A percentile compares a stretch with the other conserved stretches of the same genome.
phyloP scores from a whole-genome alignment of 2,329 filamentous ascomycete genomes.

The Huntiella moniliformis region DNA sequence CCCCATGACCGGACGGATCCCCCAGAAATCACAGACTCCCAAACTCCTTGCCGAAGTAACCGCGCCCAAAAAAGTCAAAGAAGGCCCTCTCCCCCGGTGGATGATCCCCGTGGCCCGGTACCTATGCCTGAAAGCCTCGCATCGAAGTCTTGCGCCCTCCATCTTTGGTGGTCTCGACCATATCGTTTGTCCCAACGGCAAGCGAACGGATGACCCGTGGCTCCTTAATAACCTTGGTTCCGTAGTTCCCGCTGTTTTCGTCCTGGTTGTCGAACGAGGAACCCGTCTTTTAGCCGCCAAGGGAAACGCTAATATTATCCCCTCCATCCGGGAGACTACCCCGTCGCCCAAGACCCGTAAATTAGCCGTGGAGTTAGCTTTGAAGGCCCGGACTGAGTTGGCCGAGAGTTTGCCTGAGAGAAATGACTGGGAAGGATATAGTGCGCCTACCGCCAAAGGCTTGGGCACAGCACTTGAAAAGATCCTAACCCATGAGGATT shows the following conservation, averaged over 20 bases:
- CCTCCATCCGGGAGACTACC: conserved; percentile 17
- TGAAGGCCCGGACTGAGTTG: conserved; percentile 24
- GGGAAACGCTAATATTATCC: conserved; percentile 24
- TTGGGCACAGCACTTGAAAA: conserved; percentile 30
- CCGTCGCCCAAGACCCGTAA: conserved; percentile 18
- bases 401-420: conserved; percentile 24
- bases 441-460: conserved; percentile 28
- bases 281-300: conserved; percentile 22
- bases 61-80: conserved; percentile 11
- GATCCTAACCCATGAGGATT: conserved; percentile 21
- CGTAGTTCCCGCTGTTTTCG: conserved; percentile 40
- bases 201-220: conserved; percentile 29
- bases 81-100: conserved; percentile 39
- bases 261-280: conserved; percentile 28
- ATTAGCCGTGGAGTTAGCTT: conserved; percentile 26
- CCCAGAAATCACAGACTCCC: conserved; percentile 26
- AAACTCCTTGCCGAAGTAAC: conserved; percentile 23
- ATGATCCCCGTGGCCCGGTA: conserved; percentile 48
- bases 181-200: conserved; percentile 27
- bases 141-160: conserved; percentile 46
- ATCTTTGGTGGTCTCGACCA: conserved; percentile 55
- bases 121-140: conserved; percentile 40
- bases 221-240: conserved; percentile 29
- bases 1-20: conserved; percentile 18
- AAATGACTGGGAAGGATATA: conserved; percentile 35